phyloP scores from a whole-genome alignment of 2,329 filamentous ascomycete genomes.

The Ophiostoma quercus region DNA sequence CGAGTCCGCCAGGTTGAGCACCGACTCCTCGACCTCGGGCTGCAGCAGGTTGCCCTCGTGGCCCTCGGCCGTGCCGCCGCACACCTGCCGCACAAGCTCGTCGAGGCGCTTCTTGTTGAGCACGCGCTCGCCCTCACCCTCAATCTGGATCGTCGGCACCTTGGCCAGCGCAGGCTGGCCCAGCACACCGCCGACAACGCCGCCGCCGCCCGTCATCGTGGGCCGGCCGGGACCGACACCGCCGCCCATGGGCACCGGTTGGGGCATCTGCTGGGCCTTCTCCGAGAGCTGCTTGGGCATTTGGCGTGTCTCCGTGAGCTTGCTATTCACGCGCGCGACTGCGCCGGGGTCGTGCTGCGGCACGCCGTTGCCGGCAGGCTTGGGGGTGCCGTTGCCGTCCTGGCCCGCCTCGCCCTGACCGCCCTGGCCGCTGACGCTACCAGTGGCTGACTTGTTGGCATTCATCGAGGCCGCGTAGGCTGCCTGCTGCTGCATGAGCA shows the following conservation, averaged over 20 bases:
- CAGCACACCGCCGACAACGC: slow-evolving; percentile 74
- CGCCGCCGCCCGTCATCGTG: slow-evolving; percentile 74
- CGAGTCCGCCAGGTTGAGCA: slow-evolving; percentile 84
- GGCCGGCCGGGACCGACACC: slow-evolving; percentile 63
- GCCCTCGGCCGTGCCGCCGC: slow-evolving; percentile 68
- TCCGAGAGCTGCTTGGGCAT: slow-evolving; percentile 75
- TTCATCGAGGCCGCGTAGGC: slow-evolving; percentile 41
- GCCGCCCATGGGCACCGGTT: slow-evolving; percentile 65
- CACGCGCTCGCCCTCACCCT: slow-evolving; percentile 86
- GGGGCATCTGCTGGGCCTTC: slow-evolving; percentile 62
- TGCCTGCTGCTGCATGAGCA: slow-evolving; percentile 48
- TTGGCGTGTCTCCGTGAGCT: slow-evolving; percentile 60
- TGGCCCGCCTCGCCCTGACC: not conserved
- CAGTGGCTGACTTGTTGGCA: slow-evolving; percentile 9
- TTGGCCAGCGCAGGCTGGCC: slow-evolving; percentile 79
- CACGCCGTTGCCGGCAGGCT: slow-evolving; percentile 15
- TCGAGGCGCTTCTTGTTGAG: slow-evolving; percentile 98
- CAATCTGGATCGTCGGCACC: slow-evolving; percentile 76
- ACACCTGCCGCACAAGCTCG: slow-evolving; percentile 89
- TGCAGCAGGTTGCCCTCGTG: slow-evolving; percentile 72
- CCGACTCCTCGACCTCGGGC: slow-evolving; percentile 93
- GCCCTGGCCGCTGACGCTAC: slow-evolving; percentile 11
- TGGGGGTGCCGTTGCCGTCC: slow-evolving; percentile 14
- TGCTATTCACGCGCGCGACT: slow-evolving; percentile 27
- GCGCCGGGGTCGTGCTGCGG: slow-evolving; percentile 18